Base-by-base conservation (phyloP, 345 rosid species). In the Clausena lansium region DNA sequence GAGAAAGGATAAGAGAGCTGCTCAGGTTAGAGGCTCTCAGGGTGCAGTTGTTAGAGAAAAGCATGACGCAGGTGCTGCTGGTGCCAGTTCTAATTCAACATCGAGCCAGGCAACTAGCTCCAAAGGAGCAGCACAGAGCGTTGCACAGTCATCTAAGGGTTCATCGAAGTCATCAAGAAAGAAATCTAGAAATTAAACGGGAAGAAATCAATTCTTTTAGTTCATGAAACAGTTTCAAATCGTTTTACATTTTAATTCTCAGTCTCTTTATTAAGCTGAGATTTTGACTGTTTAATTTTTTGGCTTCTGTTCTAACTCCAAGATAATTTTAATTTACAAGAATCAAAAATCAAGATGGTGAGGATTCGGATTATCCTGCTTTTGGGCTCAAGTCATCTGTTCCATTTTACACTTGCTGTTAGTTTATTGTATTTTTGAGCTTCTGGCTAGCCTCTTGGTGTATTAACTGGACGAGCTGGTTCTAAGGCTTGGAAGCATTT, bases 1-100 rank as follows among this genome's bases (percentile, higher is more conserved):
- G 86, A 89, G 99, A 79, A 94, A 89, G 88, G 99, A 96, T 72
- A 94, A 94, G 91, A 86, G 97, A 80, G 96, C 97, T 33, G 97
- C 99, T 75, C 97, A 93, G 77, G 91, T 96, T 22, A 91, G 99
- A 83, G 98, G 99, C 58, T 87, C 99, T 27, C 99, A 94, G 73
- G 97, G 99, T 65, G 90, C 97, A 32, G 97, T 96, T 28, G 82
- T 66, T 65, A 89, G 87, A 85, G 97, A 95, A 8, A 95, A 91
- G 81, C 91, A 86, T 67, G 98, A 95, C 61, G 79, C 91, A 54
- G 87, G 72, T 76, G 80, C 87, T 20, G 33, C 84, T 4, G 86
- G 82, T 52, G 24, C 85, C 25, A 81, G 68, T 71, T 65, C 87
- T 19, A 86, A 74, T 74, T 41, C 86, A 6, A 90, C 85, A 77